Percentiles rank a stretch among this genome's conserved stretches.
Conservation (phyloP, 306 rosid genomes). For the Prunus davidiana region DNA sequence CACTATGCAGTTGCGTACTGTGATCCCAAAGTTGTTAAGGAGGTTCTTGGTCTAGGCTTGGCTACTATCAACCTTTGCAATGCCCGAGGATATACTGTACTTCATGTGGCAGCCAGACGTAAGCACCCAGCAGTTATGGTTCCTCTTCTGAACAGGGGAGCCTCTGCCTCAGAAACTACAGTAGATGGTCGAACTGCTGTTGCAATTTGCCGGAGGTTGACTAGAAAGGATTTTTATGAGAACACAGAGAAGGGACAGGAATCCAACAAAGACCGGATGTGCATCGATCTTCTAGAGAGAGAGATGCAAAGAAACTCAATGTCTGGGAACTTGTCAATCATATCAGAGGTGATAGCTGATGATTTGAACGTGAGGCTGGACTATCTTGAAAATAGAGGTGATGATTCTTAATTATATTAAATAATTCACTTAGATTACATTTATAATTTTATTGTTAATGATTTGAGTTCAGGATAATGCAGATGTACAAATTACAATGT, state of each 20-base stretch:
- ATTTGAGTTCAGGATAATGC: background rate
- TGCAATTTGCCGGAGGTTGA: constrained; percentile 80
- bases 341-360: constrained; percentile 44
- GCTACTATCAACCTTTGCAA: constrained; percentile 53
- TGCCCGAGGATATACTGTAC: constrained; percentile 58
- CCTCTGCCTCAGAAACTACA: constrained; percentile 59
- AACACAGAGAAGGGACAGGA: constrained; percentile 49
- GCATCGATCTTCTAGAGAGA: constrained; percentile 81
- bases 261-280: constrained; percentile 76
- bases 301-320: constrained; percentile 70
- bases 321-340: constrained; percentile 36
- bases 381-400: constrained; percentile 87
- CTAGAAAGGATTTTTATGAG: constrained; percentile 68
- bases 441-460: background rate
- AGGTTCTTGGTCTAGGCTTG: constrained; percentile 53
- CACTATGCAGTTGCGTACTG: constrained; percentile 88
- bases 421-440: background rate
- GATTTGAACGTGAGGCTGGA: constrained; percentile 63
- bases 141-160: constrained; percentile 63
- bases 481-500: background rate
- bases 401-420: constrained; percentile 19
- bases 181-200: constrained; percentile 76
- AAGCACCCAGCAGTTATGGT: constrained; percentile 72
- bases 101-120: constrained; percentile 90
- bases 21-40: constrained; percentile 78